These are phyloP conservation scores for Perilla frutescens DNA, from an alignment of 257 asterid species.

Conservation along the genomic window DNA sequence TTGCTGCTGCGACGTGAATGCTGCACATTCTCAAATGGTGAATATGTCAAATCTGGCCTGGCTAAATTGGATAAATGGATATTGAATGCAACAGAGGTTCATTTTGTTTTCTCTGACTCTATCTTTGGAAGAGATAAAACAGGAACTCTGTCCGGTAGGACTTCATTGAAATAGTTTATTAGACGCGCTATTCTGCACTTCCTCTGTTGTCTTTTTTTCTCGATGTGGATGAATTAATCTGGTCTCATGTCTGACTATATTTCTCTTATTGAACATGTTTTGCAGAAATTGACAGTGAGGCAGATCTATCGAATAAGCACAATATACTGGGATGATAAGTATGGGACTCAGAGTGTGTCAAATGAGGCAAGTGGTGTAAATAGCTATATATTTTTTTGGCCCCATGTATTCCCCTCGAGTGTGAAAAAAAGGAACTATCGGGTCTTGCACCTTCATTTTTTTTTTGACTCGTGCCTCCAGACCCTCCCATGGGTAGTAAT, in stretches of 20 bases:
- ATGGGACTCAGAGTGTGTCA: constrained; percentile 98
- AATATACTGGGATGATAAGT: constrained; percentile 99
- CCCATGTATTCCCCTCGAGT: constrained; percentile 1
- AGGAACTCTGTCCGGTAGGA: constrained; percentile 96
- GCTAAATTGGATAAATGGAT: constrained; percentile 94
- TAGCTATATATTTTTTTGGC: constrained; percentile 24
- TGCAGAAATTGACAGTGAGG: constrained; percentile 86
- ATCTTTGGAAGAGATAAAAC: constrained; percentile 80
- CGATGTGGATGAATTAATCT: constrained; percentile 9
- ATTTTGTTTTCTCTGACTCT: constrained; percentile 20
- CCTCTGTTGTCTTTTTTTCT: constrained; percentile 2
- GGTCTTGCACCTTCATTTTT: neutral
- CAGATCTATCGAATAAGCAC: constrained; percentile 97
- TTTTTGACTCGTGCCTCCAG: neutral
- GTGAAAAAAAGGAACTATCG: neutral
- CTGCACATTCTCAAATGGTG: too few species aligned
- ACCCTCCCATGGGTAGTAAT: too few species aligned
- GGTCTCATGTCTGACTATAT: constrained; percentile 23
- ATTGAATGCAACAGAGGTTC: constrained; percentile 77
- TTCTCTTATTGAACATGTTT: constrained; percentile 21
- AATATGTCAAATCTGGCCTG: too few species aligned
- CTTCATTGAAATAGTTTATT: constrained; percentile 15
- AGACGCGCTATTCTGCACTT: neutral
- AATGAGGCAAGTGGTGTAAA: constrained; percentile 66
- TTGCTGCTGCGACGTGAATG: too few species aligned